Conservation (phyloP, 768 basidiomycete species). For the Boletus patriciae region DNA sequence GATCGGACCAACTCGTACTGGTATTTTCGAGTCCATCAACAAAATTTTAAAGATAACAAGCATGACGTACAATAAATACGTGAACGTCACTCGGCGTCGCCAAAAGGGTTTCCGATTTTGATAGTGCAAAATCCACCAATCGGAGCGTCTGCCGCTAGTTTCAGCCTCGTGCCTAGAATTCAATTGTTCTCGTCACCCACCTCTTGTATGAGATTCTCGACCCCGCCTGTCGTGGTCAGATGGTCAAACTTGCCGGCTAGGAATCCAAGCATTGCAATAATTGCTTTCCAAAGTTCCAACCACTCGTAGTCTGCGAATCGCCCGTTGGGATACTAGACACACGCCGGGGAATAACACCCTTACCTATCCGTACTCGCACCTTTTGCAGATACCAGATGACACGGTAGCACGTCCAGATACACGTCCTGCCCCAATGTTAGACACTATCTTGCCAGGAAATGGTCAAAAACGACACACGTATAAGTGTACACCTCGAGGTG, state of each 20-base stretch:
- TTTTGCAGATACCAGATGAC: constrained; percentile 58
- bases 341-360: constrained; percentile 12
- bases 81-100: constrained; percentile 56
- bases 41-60: background rate
- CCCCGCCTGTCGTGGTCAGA: constrained; percentile 50
- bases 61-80: constrained; percentile 56
- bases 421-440: constrained; percentile 42
- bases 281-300: constrained; percentile 61
- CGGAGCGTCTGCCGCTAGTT: constrained; percentile 43
- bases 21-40: background rate
- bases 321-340: background rate
- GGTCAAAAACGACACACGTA: constrained; percentile 39
- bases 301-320: constrained; percentile 56
- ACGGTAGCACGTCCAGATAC: constrained; percentile 54
- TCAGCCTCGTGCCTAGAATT: constrained; percentile 2
- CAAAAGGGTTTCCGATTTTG: constrained; percentile 52
- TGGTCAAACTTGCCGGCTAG: constrained; percentile 53
- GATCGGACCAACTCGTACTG: constrained; percentile 73
- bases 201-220: constrained; percentile 55
- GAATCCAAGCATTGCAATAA: constrained; percentile 56
- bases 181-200: constrained; percentile 35
- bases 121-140: constrained; percentile 53
- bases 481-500: constrained; percentile 58
- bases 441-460: background rate
- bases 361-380: constrained; percentile 55